Evolutionary conservation across 2,329 filamentous ascomycete genomes (phyloP).

Genomic region (Dactylonectria estremocensis): DNA sequence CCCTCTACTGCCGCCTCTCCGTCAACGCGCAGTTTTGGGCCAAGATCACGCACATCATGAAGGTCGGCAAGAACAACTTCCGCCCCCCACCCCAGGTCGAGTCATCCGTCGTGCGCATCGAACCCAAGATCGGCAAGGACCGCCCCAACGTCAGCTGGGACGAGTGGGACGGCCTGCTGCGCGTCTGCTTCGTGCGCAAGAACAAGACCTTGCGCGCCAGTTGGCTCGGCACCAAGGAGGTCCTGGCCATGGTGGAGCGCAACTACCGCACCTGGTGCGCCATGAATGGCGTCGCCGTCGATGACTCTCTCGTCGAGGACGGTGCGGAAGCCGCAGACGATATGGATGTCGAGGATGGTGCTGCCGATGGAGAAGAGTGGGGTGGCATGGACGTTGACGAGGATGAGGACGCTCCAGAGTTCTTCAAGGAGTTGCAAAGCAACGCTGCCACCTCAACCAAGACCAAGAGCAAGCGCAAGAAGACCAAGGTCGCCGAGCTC

Average conservation of each 20-base stretch:
- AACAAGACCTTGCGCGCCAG: conserved; percentile 90
- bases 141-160: conserved; percentile 92
- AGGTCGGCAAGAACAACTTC: conserved; percentile 97
- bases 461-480: conserved; percentile 80
- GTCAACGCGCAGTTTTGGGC: conserved; percentile 95
- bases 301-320: conserved; percentile 73
- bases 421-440: conserved; percentile 79
- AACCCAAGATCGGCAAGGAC: conserved; percentile 83
- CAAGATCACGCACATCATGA: conserved; percentile 81
- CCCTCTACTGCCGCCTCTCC: conserved; percentile 89
- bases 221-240: conserved; percentile 85
- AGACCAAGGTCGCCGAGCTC: conserved; percentile 84
- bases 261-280: conserved; percentile 95
- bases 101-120: conserved; percentile 89
- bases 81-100: conserved; percentile 95
- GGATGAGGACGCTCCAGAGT: conserved; percentile 80
- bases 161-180: conserved; percentile 92
- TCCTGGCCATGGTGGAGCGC: conserved; percentile 84
- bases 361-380: conserved; percentile 62
- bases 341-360: conserved; percentile 58
- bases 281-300: conserved; percentile 84
- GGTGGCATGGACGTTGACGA: conserved; percentile 69
- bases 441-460: conserved; percentile 61
- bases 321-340: conserved; percentile 59
- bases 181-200: conserved; percentile 81